A percentile compares a stretch with the other conserved stretches of the same genome.
phyloP scores from a whole-genome alignment of 352 stramenopile species.

The Phytophthora citricola region DNA sequence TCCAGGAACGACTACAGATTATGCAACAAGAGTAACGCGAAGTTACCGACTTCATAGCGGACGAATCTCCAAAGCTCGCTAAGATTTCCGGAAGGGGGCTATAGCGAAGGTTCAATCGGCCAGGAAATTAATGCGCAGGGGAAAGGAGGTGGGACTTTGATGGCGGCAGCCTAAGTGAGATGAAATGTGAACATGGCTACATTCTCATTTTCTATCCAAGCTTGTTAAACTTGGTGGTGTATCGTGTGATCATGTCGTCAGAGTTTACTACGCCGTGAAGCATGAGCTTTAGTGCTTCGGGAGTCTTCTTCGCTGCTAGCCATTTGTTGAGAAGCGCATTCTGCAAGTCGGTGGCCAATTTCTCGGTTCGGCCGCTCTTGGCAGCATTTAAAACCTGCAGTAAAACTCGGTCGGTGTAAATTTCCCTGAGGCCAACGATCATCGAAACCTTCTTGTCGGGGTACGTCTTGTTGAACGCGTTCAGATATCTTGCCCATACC shows the following conservation, averaged over 20 bases:
- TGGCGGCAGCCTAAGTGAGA: too few species aligned
- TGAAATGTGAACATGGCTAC: too few species aligned
- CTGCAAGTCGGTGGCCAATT: background rate
- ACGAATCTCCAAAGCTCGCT: too few species aligned
- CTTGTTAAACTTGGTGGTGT: background rate
- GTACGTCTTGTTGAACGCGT: background rate
- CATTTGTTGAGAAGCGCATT: conserved; percentile 48
- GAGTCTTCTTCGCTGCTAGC: background rate
- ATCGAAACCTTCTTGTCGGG: background rate
- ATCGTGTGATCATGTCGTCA: background rate
- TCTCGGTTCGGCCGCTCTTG: background rate
- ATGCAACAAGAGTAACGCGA: background rate
- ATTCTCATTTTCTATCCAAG: background rate
- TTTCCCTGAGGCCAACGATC: background rate
- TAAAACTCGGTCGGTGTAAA: background rate
- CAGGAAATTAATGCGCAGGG: too few species aligned
- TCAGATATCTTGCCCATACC: background rate
- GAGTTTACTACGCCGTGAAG: background rate
- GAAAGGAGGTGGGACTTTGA: too few species aligned
- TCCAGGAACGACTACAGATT: background rate
- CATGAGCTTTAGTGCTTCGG: background rate
- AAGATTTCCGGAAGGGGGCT: too few species aligned
- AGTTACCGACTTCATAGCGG: too few species aligned
- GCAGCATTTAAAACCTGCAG: background rate
- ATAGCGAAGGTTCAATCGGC: too few species aligned